Percentiles rank a stretch among this genome's conserved stretches.
phyloP scores from a whole-genome alignment of 805 yeast genomes.

The Schwanniomyces polymorphus region DNA sequence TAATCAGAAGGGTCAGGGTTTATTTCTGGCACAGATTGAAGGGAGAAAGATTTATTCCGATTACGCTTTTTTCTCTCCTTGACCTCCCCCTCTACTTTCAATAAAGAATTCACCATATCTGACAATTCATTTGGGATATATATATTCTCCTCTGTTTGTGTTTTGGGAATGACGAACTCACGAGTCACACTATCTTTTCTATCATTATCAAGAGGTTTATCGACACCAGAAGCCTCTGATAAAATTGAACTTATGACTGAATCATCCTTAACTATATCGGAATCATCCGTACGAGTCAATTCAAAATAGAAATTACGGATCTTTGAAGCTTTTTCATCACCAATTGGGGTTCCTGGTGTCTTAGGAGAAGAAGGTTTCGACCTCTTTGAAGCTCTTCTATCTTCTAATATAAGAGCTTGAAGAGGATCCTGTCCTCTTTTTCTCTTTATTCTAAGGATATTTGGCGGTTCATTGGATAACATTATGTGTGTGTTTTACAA shows the following conservation, averaged over 20 bases:
- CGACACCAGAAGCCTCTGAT: conserved; percentile 17
- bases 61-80: conserved; percentile 13
- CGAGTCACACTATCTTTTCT: conserved; percentile 11
- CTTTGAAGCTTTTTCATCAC: conserved; percentile 31
- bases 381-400: conserved; percentile 35
- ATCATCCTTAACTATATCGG: conserved; percentile 11
- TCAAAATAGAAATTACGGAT: conserved; percentile 29
- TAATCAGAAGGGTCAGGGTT: conserved; percentile 51
- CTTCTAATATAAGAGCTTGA: conserved; percentile 66
- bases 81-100: conserved; percentile 35
- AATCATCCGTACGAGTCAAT: conserved; percentile 36
- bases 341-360: background rate
- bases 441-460: conserved; percentile 79
- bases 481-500: background rate
- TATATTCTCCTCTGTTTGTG: conserved; percentile 30
- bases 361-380: conserved; percentile 37
- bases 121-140: conserved; percentile 59
- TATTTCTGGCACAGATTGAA: conserved; percentile 2
- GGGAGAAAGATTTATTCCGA: conserved; percentile 2
- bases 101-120: conserved; percentile 70
- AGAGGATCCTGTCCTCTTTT: conserved; percentile 86
- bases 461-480: conserved; percentile 44
- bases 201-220: conserved; percentile 1
- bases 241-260: conserved; percentile 23
- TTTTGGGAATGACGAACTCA: conserved; percentile 36